These are phyloP conservation scores for Chamaecrista fasciculata DNA, from an alignment of 306 rosid species.

Conservation along the genomic window DNA sequence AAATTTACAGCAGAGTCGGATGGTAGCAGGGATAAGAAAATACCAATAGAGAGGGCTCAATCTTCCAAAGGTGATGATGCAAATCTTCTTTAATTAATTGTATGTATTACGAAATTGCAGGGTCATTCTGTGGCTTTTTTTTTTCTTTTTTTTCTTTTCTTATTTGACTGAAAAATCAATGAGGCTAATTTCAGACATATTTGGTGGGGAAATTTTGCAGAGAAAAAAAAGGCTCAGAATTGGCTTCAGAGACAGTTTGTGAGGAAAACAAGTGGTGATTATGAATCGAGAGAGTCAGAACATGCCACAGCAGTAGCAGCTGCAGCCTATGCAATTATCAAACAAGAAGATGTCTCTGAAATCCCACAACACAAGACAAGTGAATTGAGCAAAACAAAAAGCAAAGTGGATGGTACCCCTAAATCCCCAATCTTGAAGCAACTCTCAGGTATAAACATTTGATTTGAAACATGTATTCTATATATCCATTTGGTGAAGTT, in stretches of 20 bases:
- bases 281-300: slow-evolving; percentile 45
- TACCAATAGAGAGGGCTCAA: slow-evolving; percentile 38
- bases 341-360: slow-evolving; percentile 39
- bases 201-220: slow-evolving; percentile 38
- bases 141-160: background rate
- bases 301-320: slow-evolving; percentile 78
- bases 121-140: background rate
- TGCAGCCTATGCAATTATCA: slow-evolving; percentile 52
- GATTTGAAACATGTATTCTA: too few species aligned
- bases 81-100: too few species aligned
- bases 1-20: slow-evolving; percentile 39
- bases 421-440: slow-evolving; percentile 33
- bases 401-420: slow-evolving; percentile 41
- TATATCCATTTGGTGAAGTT: too few species aligned
- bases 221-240: slow-evolving; percentile 45
- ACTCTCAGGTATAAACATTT: slow-evolving; percentile 43
- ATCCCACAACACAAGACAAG: background rate
- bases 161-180: background rate
- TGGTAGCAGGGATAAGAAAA: slow-evolving; percentile 39
- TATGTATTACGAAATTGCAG: too few species aligned
- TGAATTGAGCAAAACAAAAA: slow-evolving; percentile 33
- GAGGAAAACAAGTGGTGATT: slow-evolving; percentile 44
- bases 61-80: slow-evolving; percentile 66
- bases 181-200: slow-evolving; percentile 1
- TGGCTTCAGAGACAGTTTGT: slow-evolving; percentile 60